These are phyloP conservation scores for Phytopythium chamaehyphon DNA, from an alignment of 352 stramenopile species.

Conservation along the genomic window DNA sequence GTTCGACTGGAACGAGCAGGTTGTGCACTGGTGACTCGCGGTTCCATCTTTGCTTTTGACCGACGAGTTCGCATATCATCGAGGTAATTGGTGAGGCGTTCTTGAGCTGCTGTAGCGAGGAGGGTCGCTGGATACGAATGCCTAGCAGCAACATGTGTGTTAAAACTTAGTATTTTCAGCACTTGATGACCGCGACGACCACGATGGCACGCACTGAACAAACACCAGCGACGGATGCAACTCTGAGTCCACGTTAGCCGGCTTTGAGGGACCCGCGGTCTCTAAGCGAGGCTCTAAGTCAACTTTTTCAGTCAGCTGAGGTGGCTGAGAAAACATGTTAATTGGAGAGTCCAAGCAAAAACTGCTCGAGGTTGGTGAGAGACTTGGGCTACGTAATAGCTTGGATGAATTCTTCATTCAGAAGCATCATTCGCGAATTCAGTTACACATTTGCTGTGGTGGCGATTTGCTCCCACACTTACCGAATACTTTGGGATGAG, in stretches of 20 bases:
- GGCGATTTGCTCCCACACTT: not conserved
- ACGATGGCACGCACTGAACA: slow-evolving; percentile 16
- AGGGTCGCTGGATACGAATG: slow-evolving; percentile 32
- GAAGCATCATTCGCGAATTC: no score
- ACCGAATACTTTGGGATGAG: slow-evolving; percentile 60
- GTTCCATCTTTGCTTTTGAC: not conserved
- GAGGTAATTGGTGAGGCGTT: slow-evolving; percentile 16
- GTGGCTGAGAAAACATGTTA: no score
- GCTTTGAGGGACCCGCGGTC: not conserved
- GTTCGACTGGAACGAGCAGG: not conserved
- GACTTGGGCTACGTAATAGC: slow-evolving; percentile 2
- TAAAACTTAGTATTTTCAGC: no score
- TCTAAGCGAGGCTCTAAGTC: not conserved
- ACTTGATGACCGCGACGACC: not conserved
- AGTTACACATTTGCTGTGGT: no score
- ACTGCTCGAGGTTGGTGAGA: no score
- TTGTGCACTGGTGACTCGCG: not conserved
- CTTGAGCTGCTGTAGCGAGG: slow-evolving; percentile 11
- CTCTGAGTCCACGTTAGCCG: slow-evolving; percentile 3
- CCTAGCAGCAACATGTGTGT: slow-evolving; percentile 6
- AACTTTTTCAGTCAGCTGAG: no score
- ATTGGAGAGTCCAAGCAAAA: no score
- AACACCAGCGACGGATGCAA: slow-evolving; percentile 20
- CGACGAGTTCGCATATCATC: not conserved
- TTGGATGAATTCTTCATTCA: slow-evolving; percentile 33